Percentiles rank a stretch among this genome's conserved stretches.
These are phyloP conservation scores for Cladophialophora bantiana DNA, from an alignment of 2,329 filamentous ascomycete species.

Conservation along the genomic window DNA sequence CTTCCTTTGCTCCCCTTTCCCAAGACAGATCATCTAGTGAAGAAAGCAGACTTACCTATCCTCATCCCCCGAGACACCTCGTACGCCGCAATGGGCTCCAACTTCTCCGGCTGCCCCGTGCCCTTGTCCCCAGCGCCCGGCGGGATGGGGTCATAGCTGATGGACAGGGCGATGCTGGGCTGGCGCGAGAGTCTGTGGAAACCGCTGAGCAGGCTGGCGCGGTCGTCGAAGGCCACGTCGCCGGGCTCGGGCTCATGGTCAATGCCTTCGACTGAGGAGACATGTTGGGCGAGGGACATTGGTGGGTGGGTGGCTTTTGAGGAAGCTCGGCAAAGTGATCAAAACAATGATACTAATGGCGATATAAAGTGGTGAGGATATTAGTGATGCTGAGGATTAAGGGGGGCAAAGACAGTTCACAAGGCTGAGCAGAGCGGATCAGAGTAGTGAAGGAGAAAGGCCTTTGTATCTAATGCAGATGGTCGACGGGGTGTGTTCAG, in stretches of 20 bases:
- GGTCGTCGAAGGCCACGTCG: conserved; percentile 22
- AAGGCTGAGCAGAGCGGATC: neutral
- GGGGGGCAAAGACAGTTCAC: neutral
- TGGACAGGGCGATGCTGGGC: conserved; percentile 49
- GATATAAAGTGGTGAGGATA: neutral
- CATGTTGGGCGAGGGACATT: conserved; percentile 62
- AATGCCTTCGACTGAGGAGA: conserved; percentile 57
- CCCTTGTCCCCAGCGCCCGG: conserved; percentile 38
- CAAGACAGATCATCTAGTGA: neutral
- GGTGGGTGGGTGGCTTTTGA: neutral
- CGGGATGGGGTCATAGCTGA: conserved; percentile 59
- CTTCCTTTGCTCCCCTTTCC: neutral
- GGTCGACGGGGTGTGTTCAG: no score
- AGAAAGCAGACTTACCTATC: conserved; percentile 42
- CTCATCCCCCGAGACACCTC: conserved; percentile 53
- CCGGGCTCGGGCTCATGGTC: conserved; percentile 51
- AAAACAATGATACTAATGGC: neutral
- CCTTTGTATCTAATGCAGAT: neutral
- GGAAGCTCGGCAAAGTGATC: neutral
- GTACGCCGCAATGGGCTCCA: conserved; percentile 57
- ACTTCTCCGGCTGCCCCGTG: conserved; percentile 47
- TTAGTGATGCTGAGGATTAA: neutral
- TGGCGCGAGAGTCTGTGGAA: conserved; percentile 23
- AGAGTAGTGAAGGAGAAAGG: neutral
- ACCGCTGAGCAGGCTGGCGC: conserved; percentile 13